Evolutionary conservation across 176 grass and related monocot species (phyloP), one percentile per base, ranked within the genome.

Genomic region (Carex scoparia): DNA sequence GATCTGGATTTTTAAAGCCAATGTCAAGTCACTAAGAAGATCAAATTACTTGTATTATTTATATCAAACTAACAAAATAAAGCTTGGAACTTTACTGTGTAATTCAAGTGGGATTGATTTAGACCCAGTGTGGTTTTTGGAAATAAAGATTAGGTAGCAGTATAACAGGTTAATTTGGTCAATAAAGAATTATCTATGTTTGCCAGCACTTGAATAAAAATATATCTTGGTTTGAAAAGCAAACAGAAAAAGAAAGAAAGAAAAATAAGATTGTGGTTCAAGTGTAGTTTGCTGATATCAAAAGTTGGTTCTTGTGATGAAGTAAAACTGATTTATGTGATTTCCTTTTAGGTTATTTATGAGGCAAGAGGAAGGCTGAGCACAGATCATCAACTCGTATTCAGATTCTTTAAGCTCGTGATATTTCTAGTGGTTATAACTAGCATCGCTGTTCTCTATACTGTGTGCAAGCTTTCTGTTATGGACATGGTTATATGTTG

Each of bases 401-500:
- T 95, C 84, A 95, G 95, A 89, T 31, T 95, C 70, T 93, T 95
- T 59, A 98, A 98, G 79, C 13, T 98, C 72, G 7, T 93, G 72
- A 89, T 90, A 87, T 93, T 98, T 69, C 70, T 98, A 42, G 79
- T 87, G 28, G 91, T 90, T 48, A 85, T 95, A 86, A 84, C 93
- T 69, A 90, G 89, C 54, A 86, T 95, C 31, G 69, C 89, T 73
- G 83, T 88, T 85, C 91, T 98, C 15, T 95, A 84, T 61, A 90
- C 86, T 65, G 78, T 94, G 31, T 92, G 91, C 84, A 70, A 87
- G 80, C 94, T 98, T 76, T 98, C 95, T 76, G 55, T 98, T 10
- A 88, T 89, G 91, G 93, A 98, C 84, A 33, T 94, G 53, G 86
- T 94, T 54, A 87, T 98, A 14, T 94, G 93, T 84, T 98, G 93